Base-by-base conservation (phyloP, 495 filamentous ascomycete species). In the Daldinia grandis region DNA sequence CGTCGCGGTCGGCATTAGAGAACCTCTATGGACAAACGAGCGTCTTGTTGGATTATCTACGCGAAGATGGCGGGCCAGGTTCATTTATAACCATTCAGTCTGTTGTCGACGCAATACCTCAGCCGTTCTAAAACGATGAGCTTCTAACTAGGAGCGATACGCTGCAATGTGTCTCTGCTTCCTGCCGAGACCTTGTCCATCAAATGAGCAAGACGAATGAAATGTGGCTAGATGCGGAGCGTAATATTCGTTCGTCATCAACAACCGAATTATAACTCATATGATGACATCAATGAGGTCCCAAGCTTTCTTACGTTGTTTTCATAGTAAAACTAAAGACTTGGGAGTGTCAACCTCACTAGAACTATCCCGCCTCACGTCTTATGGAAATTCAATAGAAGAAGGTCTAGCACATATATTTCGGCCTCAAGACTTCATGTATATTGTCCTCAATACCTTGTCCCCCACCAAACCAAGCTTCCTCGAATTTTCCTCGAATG, bases 81-180 rank as follows among this genome's bases (percentile, higher is more conserved):
- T 91, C 93, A 58, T 93, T 99, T 78, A 87, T 99, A 72, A 94
- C 95, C 79, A 85, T 98, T 15, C 86, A 91, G 76, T 88, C 90
- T 61, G 81, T 90, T 80, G 78, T 92, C 37, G 76, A 79, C 37
- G 70, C 78, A 25, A 78, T 85, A 49, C 80, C 82, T 10, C 67
- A 74, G 37, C 66, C 66, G 4, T 75, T 74, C 50, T 79, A 76
- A 58, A 30, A 17, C 17, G 24, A n/a, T 5, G 49, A 17, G 21
- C 12, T 44, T 10, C n/a, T 31, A 12, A 17, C 31, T 28, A 7
- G 25, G 14, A 15, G 15, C 30, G 14, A 33, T 14, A 24, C 24
- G 25, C 2, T 53, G 3, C 49, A 27, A 30, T 5, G 21, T 15
- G 12, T 14, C 5, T 30, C 27, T 30, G 2, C 27, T 17, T 28